Conservation (phyloP, 257 asterid genomes). For the Solanum gandarillasii region DNA sequence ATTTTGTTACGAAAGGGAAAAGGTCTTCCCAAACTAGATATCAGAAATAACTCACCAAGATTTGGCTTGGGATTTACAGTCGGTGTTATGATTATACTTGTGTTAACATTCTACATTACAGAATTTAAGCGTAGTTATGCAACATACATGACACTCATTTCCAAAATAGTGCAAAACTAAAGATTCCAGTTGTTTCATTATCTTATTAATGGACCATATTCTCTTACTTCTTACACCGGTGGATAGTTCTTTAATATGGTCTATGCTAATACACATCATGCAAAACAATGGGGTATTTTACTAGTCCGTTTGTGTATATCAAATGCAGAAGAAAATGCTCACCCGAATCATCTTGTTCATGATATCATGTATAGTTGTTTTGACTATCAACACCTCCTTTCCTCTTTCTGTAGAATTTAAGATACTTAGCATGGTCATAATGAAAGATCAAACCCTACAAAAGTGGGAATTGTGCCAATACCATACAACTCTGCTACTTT, state of each 20-base stretch:
- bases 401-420: conserved; percentile 50
- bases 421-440: conserved; percentile 12
- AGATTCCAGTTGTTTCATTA: neutral
- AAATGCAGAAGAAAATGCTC: conserved; percentile 6
- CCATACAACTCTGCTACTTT: conserved; percentile 98
- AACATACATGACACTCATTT: neutral
- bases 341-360: conserved; percentile 98
- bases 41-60: neutral
- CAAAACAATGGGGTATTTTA: neutral
- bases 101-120: neutral
- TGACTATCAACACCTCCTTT: conserved; percentile 81
- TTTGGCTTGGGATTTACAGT: neutral
- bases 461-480: conserved; percentile 23
- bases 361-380: conserved; percentile 92
- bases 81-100: neutral
- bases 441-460: conserved; percentile 7
- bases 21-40: neutral
- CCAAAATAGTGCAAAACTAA: neutral
- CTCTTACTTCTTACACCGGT: neutral
- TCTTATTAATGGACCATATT: neutral
- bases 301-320: neutral
- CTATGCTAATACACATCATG: neutral
- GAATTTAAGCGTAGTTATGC: neutral
- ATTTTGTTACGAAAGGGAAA: neutral
- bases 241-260: neutral